Conservation (phyloP, 2,329 filamentous ascomycete genomes). For the Teratosphaeria pseudoeucalypti region DNA sequence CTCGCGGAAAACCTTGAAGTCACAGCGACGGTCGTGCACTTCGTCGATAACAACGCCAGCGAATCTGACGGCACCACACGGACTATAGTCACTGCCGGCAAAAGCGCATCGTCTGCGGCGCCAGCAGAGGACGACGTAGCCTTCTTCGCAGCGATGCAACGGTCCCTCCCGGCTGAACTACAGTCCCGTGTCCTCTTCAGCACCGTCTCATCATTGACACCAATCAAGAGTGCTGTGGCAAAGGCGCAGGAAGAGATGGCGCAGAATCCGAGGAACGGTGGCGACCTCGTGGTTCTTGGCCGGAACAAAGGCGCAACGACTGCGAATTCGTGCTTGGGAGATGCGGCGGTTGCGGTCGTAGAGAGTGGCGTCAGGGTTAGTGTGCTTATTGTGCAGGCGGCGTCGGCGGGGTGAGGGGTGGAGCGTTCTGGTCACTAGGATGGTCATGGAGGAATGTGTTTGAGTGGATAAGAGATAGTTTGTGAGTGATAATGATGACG, state of each 20-base stretch:
- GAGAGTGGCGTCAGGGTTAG: conserved; percentile 53
- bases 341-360: conserved; percentile 51
- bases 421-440: neutral
- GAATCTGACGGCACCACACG: conserved; percentile 1
- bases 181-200: conserved; percentile 50
- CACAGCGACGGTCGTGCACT: conserved; percentile 63
- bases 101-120: neutral
- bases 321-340: conserved; percentile 41
- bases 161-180: conserved; percentile 44
- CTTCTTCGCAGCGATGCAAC: conserved; percentile 48
- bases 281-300: conserved; percentile 61
- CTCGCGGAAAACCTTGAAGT: conserved; percentile 69
- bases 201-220: conserved; percentile 29
- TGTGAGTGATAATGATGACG: neutral
- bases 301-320: conserved; percentile 24
- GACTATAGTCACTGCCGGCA: neutral
- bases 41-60: conserved; percentile 29
- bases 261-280: conserved; percentile 52
- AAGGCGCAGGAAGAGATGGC: conserved; percentile 51
- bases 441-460: no score
- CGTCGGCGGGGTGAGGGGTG: neutral
- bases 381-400: conserved; percentile 59
- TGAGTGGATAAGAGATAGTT: neutral
- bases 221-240: conserved; percentile 39
- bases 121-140: conserved; percentile 35